These are phyloP conservation scores for Aspergillus fijiensis DNA, from an alignment of 2,329 filamentous ascomycete genomes.

Conservation along the genomic window DNA sequence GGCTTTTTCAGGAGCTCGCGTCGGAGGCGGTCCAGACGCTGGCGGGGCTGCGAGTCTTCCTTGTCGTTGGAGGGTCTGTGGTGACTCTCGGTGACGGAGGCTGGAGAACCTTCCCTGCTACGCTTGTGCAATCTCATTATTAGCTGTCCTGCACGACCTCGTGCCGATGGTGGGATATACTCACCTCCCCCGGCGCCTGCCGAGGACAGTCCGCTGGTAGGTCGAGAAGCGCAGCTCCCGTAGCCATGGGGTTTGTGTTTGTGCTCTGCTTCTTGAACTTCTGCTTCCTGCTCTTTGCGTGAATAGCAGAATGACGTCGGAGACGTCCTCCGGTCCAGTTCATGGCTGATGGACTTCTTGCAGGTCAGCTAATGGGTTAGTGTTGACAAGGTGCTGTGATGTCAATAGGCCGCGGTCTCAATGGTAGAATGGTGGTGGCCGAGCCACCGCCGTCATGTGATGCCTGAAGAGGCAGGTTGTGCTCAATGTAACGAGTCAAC, in stretches of 20 bases:
- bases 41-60: neutral
- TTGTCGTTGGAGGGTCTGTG: neutral
- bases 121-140: neutral
- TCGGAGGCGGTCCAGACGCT: constrained; percentile 29
- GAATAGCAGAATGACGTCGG: constrained; percentile 39
- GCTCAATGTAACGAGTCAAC: neutral
- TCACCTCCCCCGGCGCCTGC: neutral
- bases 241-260: neutral
- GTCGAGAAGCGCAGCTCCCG: neutral
- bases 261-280: constrained; percentile 35
- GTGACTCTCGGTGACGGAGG: neutral
- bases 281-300: constrained; percentile 32
- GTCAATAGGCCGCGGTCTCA: neutral
- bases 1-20: constrained; percentile 33
- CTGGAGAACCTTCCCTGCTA: neutral
- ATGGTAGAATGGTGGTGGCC: neutral
- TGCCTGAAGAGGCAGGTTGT: neutral
- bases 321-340: constrained; percentile 48
- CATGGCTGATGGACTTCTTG: constrained; percentile 29
- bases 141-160: neutral
- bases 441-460: neutral
- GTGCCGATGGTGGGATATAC: neutral
- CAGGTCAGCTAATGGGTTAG: neutral
- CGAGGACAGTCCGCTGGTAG: neutral
- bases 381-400: neutral